These are phyloP conservation scores for Martensiomyces pterosporus DNA, from an alignment of 192 early-diverging fungal species.

Conservation along the genomic window DNA sequence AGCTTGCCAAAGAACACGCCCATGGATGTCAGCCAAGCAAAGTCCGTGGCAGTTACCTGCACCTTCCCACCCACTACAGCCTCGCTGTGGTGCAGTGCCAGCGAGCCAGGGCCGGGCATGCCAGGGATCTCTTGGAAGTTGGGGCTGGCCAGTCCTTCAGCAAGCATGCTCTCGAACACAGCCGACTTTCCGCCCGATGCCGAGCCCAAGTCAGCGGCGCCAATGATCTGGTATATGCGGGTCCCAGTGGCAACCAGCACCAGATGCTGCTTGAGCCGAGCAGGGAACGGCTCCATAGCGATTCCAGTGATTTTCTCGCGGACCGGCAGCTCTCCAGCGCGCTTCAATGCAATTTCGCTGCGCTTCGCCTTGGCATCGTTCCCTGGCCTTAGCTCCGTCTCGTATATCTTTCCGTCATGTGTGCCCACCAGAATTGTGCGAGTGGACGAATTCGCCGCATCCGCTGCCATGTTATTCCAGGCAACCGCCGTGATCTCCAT, in stretches of 20 bases:
- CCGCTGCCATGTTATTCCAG: slow-evolving; percentile 68
- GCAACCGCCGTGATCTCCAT: slow-evolving; percentile 83
- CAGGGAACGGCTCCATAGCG: slow-evolving; percentile 76
- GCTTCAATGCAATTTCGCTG: slow-evolving; percentile 71
- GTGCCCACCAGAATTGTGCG: slow-evolving; percentile 81
- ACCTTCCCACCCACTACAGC: background rate
- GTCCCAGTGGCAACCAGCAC: slow-evolving; percentile 79
- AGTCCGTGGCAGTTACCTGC: slow-evolving; percentile 50
- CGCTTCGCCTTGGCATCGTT: slow-evolving; percentile 83
- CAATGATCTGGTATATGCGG: slow-evolving; percentile 91
- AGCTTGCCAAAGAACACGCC: slow-evolving; percentile 87
- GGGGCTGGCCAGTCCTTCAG: slow-evolving; percentile 61
- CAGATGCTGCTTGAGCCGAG: slow-evolving; percentile 66
- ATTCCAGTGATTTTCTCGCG: slow-evolving; percentile 75
- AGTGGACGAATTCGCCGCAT: slow-evolving; percentile 55
- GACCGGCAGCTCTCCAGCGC: slow-evolving; percentile 58
- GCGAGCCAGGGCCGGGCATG: slow-evolving; percentile 34
- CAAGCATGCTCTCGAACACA: slow-evolving; percentile 78
- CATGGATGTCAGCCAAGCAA: slow-evolving; percentile 88
- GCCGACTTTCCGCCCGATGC: slow-evolving; percentile 50
- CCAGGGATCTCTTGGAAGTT: slow-evolving; percentile 63
- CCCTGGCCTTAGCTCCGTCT: slow-evolving; percentile 82
- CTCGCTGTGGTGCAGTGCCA: slow-evolving; percentile 37
- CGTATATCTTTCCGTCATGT: slow-evolving; percentile 82
- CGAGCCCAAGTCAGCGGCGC: slow-evolving; percentile 50